Percentiles rank a stretch among this genome's conserved stretches.
Evolutionary conservation across 345 rosid genomes (phyloP).

Genomic region (Punica granatum): DNA sequence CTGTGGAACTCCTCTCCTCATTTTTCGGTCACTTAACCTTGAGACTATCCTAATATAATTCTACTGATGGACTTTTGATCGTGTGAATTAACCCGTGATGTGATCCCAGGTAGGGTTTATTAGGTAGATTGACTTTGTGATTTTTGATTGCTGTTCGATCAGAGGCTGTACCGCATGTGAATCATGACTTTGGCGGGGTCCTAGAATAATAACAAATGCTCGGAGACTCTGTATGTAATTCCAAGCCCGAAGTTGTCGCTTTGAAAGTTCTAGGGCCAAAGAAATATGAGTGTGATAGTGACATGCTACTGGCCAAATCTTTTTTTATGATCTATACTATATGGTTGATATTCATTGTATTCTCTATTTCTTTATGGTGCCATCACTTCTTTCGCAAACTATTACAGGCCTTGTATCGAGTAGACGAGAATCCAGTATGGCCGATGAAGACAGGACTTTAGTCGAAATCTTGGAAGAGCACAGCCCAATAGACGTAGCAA

Average conservation of each 20-base stretch:
- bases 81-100: not conserved
- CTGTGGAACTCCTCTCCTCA: not conserved
- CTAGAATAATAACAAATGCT: not conserved
- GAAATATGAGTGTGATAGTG: not conserved
- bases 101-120: not conserved
- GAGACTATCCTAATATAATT: not conserved
- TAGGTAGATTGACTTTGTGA: not conserved
- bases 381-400: not conserved
- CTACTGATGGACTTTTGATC: not conserved
- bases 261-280: slow-evolving; percentile 1
- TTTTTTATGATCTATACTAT: not conserved
- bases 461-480: slow-evolving; percentile 63
- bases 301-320: not conserved
- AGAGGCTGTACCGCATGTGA: not conserved
- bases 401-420: not conserved
- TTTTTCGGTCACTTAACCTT: not conserved
- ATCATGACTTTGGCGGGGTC: not conserved
- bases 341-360: not conserved
- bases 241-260: not conserved
- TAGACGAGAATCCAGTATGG: slow-evolving; percentile 23
- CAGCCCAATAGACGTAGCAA: slow-evolving; percentile 41
- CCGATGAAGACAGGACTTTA: slow-evolving; percentile 43
- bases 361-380: not conserved
- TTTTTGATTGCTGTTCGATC: not conserved
- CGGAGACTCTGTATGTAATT: not conserved